Percentiles rank a stretch among this genome's conserved stretches.
These are phyloP conservation scores for Pachyrhizus erosus DNA, from an alignment of 306 rosid genomes.

Conservation along the genomic window DNA sequence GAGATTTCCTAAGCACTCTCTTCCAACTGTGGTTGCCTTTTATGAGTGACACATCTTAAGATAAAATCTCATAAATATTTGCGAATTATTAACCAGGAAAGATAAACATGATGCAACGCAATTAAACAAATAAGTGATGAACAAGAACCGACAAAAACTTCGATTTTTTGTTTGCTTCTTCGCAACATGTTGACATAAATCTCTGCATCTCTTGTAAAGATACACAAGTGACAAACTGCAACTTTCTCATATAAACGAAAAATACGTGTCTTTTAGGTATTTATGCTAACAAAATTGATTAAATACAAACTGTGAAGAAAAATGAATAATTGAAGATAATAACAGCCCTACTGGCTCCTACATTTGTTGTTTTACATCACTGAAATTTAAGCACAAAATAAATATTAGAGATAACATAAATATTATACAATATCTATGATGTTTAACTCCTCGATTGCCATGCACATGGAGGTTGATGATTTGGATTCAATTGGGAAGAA, in stretches of 20 bases:
- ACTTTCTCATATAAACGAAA: conserved; percentile 25
- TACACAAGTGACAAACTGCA: conserved; percentile 26
- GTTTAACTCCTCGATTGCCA: conserved; percentile 31
- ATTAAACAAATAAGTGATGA: not conserved
- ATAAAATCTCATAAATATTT: not conserved
- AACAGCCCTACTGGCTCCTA: conserved; percentile 39
- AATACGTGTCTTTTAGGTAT: conserved; percentile 24
- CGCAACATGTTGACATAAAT: conserved; percentile 7
- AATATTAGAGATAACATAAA: conserved; percentile 39
- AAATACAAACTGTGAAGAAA: conserved; percentile 35
- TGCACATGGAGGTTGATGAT: conserved; percentile 33
- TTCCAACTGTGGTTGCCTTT: not conserved
- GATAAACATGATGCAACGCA: conserved; percentile 3
- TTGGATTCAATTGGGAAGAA: conserved; percentile 27
- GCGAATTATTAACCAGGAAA: not conserved
- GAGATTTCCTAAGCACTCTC: not conserved
- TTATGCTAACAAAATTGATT: conserved; percentile 48
- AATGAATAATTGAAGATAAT: conserved; percentile 32
- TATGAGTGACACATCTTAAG: not conserved
- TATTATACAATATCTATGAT: conserved; percentile 41
- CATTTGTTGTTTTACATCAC: conserved; percentile 37
- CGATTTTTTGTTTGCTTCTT: not conserved
- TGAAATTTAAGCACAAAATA: conserved; percentile 38
- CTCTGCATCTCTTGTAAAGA: conserved; percentile 17
- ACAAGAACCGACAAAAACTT: not conserved